Base-by-base conservation (phyloP, 2,329 filamentous ascomycete species). In the Penicillium digitatum region DNA sequence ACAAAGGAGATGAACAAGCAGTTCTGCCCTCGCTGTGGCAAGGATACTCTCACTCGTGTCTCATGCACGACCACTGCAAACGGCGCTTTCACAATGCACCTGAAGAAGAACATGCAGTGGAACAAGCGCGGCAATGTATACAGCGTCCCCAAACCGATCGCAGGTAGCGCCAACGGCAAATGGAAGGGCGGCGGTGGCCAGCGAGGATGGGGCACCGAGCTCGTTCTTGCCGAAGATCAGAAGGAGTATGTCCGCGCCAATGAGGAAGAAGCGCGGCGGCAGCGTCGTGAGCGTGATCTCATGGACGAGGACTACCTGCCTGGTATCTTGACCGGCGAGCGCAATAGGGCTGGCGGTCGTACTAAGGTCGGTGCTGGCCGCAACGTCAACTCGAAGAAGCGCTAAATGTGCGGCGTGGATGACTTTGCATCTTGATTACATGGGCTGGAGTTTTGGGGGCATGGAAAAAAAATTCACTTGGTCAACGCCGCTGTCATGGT, bases 231-330 rank as follows among this genome's bases (percentile, higher is more conserved):
- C 0, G 93, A 96, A 75, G 94, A 99, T 71, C 94, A 99, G 79
- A 96, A 95, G 78, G 94, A 99, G 78, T 97, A 89, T 72, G 72
- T 82, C 39, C 79, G 82, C 60, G 86, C 86, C 50, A 72, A 82
- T 16, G 81, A 81, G 3, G 81, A 86, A 63, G 83, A 88, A 69
- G 83, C 81, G 65, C 83, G 87, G 65, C 66, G 68, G 38, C 66
- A 66, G 42, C 78, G 78, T 50, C 87, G 86, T 68, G 84, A 89
- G 70, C 86, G 84, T 68, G 90, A 96, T 74, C 76, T 96, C 54
- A 95, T 97, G 93, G 93, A 97, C 69, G 87, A 95, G 69, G 93
- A 99, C 74, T 95, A 92, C 71, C 74, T 97, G 60, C 94, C 94
- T 0, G 81, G 84, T 32, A 89, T 99, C 45, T 70, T 99, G 68